Base-by-base conservation (phyloP, 2,329 filamentous ascomycete species). In the Pyrenochaeta sp. region DNA sequence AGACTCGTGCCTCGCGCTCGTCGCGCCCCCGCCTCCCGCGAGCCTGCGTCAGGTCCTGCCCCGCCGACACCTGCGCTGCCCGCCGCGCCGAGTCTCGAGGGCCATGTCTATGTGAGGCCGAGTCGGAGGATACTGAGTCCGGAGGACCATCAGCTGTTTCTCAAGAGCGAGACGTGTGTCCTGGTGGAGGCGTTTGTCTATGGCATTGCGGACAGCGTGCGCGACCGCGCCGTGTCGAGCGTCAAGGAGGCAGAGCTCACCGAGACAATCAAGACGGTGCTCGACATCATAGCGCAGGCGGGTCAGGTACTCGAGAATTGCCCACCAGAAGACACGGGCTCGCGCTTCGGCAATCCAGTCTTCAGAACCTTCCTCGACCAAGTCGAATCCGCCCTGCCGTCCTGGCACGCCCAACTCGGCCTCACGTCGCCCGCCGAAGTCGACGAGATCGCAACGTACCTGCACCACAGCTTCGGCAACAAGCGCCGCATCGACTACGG, bases 331-430 rank as follows among this genome's bases (percentile, higher is more conserved):
- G 91, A 97, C 53, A 89, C 92, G 32, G 91, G 91, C 31, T 96
- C 91, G 7, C 83, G 94, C 18, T 99, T 99, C 69, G 95, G 94
- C 32, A 99, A 99, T 74, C 92, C 91, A 57, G 84, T 88, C 2
- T 99, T 99, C 74, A 84, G 90, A 35, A 80, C 82, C 44, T 92
- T 95, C 62, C 81, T 96, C 42, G 88, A 90, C 67, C 81, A 83
- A 31, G 75, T 88, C 13, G 68, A 67, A 14, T 51, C 59, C 3
- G 70, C 72, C 6, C 54, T 81, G 29, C 61, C 71, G n/a, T 5
- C 63, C 26, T 93, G 89, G 88, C 89, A 93, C 65, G 66, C 72
- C 22, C 68, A 72, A 30, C 77, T 92, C 2, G 82, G 81, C 4
- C 49, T 89, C 7, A 62, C 69, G 2, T 68, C 77, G 11, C 48